Percentiles rank a stretch among this genome's conserved stretches.
These are phyloP conservation scores for Cytospora leucostoma DNA, from an alignment of 2,329 filamentous ascomycete genomes.

Conservation along the genomic window DNA sequence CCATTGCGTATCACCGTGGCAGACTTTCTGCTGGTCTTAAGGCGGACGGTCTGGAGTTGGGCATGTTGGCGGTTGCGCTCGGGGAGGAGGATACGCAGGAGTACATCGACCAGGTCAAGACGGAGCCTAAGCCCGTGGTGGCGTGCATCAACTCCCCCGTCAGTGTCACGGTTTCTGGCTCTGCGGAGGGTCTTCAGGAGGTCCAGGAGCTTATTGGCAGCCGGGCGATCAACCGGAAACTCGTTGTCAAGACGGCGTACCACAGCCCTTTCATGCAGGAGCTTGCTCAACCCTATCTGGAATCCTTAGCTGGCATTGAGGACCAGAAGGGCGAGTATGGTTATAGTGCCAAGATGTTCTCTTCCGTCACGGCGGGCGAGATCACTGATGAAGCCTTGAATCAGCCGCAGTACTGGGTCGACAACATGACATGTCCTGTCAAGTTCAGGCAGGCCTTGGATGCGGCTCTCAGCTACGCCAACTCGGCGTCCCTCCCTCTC, in stretches of 20 bases:
- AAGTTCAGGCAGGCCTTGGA: conserved; percentile 17
- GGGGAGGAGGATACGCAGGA: neutral
- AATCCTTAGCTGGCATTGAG: conserved; percentile 19
- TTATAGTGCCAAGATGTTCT: conserved; percentile 27
- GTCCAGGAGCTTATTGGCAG: conserved; percentile 27
- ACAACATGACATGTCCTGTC: conserved; percentile 23
- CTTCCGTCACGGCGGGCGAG: conserved; percentile 24
- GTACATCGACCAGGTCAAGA: conserved; percentile 9
- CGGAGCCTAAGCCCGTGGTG: conserved; percentile 4
- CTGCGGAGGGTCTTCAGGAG: conserved; percentile 30
- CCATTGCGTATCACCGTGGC: conserved; percentile 30
- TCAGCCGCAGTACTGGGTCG: conserved; percentile 29
- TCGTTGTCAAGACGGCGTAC: conserved; percentile 38
- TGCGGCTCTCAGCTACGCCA: neutral
- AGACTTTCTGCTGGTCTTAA: conserved; percentile 13
- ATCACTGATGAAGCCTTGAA: conserved; percentile 17
- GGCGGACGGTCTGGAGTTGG: conserved; percentile 19
- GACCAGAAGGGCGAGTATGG: neutral
- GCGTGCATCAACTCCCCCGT: conserved; percentile 29
- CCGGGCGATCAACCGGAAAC: conserved; percentile 34
- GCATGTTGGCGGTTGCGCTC: conserved; percentile 19
- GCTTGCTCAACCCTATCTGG: conserved; percentile 27
- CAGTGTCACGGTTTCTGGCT: conserved; percentile 40
- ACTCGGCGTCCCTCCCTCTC: conserved; percentile 35
- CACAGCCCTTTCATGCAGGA: conserved; percentile 36